Evolutionary conservation across 768 basidiomycete genomes (phyloP).

Genomic region (Suillus spraguei): DNA sequence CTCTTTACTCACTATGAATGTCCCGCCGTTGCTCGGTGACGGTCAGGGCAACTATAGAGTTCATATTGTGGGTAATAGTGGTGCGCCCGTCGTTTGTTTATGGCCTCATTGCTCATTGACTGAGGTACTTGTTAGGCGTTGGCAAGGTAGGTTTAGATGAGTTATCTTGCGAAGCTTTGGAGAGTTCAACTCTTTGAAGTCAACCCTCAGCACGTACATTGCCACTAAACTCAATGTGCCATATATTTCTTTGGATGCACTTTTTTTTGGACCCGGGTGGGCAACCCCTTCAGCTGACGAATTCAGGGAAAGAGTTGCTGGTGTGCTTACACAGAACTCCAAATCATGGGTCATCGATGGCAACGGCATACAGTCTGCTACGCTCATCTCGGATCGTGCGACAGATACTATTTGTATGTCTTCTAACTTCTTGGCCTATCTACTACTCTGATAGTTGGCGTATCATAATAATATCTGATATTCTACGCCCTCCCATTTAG

Average conservation of each 20-base stretch:
- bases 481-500: slow-evolving; percentile 33
- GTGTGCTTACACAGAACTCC: slow-evolving; percentile 30
- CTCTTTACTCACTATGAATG: background rate
- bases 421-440: background rate
- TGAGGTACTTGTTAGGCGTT: slow-evolving; percentile 25
- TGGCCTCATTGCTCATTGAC: slow-evolving; percentile 4
- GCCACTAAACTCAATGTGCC: slow-evolving; percentile 47
- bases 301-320: slow-evolving; percentile 21
- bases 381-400: slow-evolving; percentile 37
- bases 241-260: slow-evolving; percentile 46
- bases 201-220: slow-evolving; percentile 49
- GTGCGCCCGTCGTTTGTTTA: slow-evolving; percentile 32
- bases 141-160: slow-evolving; percentile 39
- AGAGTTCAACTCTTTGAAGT: slow-evolving; percentile 31
- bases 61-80: slow-evolving; percentile 54
- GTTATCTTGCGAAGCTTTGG: background rate
- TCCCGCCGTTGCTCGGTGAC: slow-evolving; percentile 45
- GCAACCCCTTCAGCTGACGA: slow-evolving; percentile 29
- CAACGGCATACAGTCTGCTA: slow-evolving; percentile 37
- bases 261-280: slow-evolving; percentile 58
- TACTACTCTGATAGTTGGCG: background rate
- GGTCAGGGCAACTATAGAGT: slow-evolving; percentile 48
- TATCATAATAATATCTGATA: background rate
- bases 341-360: slow-evolving; percentile 60
- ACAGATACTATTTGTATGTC: slow-evolving; percentile 60